A percentile compares a stretch with the other conserved stretches of the same genome.
Conservation (phyloP, 768 basidiomycete species). For the Phanerodontia chrysosporium region DNA sequence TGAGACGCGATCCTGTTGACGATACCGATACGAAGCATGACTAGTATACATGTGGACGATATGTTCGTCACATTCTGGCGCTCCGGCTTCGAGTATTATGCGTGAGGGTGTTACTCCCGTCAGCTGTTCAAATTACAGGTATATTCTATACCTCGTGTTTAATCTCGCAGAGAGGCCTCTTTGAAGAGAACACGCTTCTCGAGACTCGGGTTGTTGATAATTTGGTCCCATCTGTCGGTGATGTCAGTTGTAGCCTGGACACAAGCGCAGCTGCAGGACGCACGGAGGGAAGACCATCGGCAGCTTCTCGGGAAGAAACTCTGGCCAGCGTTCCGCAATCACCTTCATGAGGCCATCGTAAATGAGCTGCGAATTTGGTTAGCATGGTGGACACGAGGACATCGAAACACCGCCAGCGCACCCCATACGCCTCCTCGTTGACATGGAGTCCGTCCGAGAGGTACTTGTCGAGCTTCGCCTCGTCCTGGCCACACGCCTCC, state of each 20-base stretch:
- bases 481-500: slow-evolving; percentile 63
- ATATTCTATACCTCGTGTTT: neutral
- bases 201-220: neutral
- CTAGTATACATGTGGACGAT: neutral
- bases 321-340: slow-evolving; percentile 57
- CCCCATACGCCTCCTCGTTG: slow-evolving; percentile 69
- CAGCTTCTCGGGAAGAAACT: slow-evolving; percentile 63
- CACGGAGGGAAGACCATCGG: slow-evolving; percentile 56
- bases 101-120: too few relatives aligned
- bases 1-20: neutral
- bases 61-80: too few relatives aligned
- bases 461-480: slow-evolving; percentile 46
- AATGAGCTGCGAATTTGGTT: slow-evolving; percentile 44
- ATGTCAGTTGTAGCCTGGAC: too few relatives aligned
- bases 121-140: neutral
- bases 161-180: neutral
- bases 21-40: neutral
- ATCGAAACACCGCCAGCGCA: slow-evolving; percentile 30
- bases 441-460: slow-evolving; percentile 80
- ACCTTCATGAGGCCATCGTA: slow-evolving; percentile 58
- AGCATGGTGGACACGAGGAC: neutral
- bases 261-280: slow-evolving; percentile 21
- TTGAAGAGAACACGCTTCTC: slow-evolving; percentile 1
- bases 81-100: too few relatives aligned
- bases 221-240: slow-evolving; percentile 7